These are phyloP conservation scores for Sanghuangporus weigelae DNA, from an alignment of 1,284 basidiomycete genomes.

Conservation along the genomic window DNA sequence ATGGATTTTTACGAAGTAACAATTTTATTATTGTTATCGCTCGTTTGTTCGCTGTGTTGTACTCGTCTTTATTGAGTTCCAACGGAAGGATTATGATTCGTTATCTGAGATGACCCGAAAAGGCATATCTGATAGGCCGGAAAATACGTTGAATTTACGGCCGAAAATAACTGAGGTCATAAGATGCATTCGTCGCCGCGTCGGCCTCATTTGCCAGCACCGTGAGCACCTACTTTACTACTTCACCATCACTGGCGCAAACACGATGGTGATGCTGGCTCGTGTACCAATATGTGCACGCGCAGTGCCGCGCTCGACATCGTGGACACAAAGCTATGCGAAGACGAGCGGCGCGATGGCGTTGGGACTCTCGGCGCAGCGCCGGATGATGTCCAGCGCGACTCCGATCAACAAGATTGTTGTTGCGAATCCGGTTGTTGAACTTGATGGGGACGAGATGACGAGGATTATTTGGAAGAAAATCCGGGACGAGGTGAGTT, in stretches of 20 bases:
- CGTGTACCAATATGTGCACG: constrained; percentile 4
- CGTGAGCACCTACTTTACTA: background rate
- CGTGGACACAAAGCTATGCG: background rate
- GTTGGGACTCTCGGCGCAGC: background rate
- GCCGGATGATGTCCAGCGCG: constrained; percentile 11
- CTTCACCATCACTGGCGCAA: background rate
- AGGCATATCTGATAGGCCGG: background rate
- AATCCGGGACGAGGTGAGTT: constrained; percentile 86
- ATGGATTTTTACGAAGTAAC: background rate
- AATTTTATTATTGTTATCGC: background rate
- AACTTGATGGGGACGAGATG: constrained; percentile 97
- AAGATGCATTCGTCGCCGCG: background rate
- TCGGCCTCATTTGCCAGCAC: background rate
- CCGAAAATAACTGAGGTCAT: background rate
- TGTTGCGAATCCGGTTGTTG: constrained; percentile 90
- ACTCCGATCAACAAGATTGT: constrained; percentile 53
- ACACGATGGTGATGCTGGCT: constrained; percentile 6
- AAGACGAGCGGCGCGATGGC: background rate
- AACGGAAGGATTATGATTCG: no score
- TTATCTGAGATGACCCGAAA: background rate
- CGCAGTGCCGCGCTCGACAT: background rate
- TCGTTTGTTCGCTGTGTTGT: background rate
- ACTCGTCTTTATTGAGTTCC: no score
- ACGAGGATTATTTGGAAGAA: constrained; percentile 99
- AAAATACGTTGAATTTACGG: background rate